Conservation (phyloP, 1,284 basidiomycete species). For the Ganoderma sinense region DNA sequence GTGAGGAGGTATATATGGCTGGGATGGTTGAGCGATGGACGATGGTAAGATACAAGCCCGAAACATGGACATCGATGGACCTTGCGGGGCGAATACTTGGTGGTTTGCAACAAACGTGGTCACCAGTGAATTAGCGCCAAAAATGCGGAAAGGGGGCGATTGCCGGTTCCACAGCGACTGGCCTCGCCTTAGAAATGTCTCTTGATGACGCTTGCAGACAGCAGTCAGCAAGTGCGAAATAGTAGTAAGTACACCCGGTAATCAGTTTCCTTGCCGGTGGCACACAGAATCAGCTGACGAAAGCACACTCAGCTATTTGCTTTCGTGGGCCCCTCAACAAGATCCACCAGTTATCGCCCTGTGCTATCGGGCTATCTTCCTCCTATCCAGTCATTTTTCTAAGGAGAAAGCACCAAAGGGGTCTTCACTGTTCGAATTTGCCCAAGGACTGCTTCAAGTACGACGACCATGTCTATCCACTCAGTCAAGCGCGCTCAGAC, state of each 20-base stretch:
- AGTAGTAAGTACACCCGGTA: neutral
- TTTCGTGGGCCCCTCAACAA: neutral
- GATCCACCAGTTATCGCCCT: neutral
- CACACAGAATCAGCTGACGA: neutral
- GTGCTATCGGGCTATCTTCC: neutral
- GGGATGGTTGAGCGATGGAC: too few relatives aligned
- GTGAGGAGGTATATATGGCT: too few relatives aligned
- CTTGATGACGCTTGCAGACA: neutral
- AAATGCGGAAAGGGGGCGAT: too few relatives aligned
- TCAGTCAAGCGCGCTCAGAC: conserved; percentile 55
- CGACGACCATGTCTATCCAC: conserved; percentile 56
- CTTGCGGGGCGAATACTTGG: too few relatives aligned
- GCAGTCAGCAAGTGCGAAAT: neutral
- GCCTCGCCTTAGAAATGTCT: neutral
- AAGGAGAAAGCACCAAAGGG: too few relatives aligned
- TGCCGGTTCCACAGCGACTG: too few relatives aligned
- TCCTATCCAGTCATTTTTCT: neutral
- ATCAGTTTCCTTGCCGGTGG: neutral
- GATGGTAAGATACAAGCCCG: too few relatives aligned
- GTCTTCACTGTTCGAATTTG: neutral
- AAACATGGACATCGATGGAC: too few relatives aligned
- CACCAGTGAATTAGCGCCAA: too few relatives aligned
- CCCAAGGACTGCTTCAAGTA: neutral
- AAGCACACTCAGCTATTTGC: neutral
- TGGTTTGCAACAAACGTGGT: too few relatives aligned